Base-by-base conservation (phyloP, 1,284 basidiomycete species). In the Volvariella volvacea region DNA sequence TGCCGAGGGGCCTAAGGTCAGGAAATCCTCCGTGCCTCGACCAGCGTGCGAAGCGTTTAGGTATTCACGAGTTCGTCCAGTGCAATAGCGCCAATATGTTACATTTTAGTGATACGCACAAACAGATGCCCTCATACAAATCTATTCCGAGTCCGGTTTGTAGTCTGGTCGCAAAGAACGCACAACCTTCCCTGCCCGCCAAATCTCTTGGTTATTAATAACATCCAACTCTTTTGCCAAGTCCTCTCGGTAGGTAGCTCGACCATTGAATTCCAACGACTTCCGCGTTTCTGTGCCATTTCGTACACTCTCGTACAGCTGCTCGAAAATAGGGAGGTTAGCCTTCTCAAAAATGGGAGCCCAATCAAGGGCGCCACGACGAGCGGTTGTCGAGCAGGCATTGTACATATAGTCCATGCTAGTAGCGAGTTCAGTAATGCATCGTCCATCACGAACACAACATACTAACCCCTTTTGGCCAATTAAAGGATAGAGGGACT, bases 331-430 rank as follows among this genome's bases (percentile, higher is more conserved):
- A 52, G 95, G 94, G 47, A 84, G 62, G 76, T 94, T 95, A 52
- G 92, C 83, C 70, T 89, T 83, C 70, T 97, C 90, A 67, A 98
- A 98, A 65, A 92, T 74, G 55, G 94, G 94, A n/a, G 95, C 94
- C 96, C 96, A 99, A 78, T 99, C 96, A 47, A 96, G 87, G 39
- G 94, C 94, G 62, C 95, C 96, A 53, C 95, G 93, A 58, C 95
- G 93, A 47, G 96, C 96, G 43, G 96, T 99, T 54, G 95, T 99
- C 32, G 96, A 99, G 78, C 96, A 99, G 39, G 94, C 93, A 61
- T 88, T 87, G 79, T 86, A 98, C 95, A 98, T 98, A 83, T 98
- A 97, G 74, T 99, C 95, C 96, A 97, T 97, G 53, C 88, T 89
- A 52, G 48, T n/a, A n/a, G n/a, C n/a, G n/a, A n/a, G n/a, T n/a